A percentile compares a stretch with the other conserved stretches of the same genome.
phyloP scores from a whole-genome alignment of 1,284 basidiomycete species.

The Earliella scabrosa region DNA sequence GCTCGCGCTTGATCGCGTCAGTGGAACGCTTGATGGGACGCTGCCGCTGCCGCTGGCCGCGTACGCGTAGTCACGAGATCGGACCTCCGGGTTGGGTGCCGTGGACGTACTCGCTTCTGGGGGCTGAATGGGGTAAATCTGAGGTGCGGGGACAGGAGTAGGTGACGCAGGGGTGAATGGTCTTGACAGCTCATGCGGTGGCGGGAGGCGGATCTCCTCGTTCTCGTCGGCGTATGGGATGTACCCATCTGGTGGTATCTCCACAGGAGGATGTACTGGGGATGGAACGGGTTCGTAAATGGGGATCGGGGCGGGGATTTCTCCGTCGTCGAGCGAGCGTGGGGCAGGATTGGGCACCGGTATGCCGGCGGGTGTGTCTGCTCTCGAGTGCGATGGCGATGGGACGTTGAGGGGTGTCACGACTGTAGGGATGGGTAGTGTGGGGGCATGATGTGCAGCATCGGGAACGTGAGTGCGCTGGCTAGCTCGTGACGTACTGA shows the following conservation, averaged over 20 bases:
- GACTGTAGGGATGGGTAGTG: conserved; percentile 37
- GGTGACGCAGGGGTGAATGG: conserved; percentile 28
- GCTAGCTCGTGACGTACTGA: conserved; percentile 15
- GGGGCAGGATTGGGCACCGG: conserved; percentile 21
- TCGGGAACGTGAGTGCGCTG: conserved; percentile 32
- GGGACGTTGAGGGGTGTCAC: conserved; percentile 28
- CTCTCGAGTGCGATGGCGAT: conserved; percentile 28
- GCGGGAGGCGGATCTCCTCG: conserved; percentile 39
- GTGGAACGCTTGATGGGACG: conserved; percentile 8
- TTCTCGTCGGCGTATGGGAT: conserved; percentile 42
- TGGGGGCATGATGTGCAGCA: conserved; percentile 28
- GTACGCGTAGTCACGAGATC: conserved; percentile 29
- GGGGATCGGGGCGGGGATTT: conserved; percentile 36
- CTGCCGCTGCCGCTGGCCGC: conserved; percentile 1
- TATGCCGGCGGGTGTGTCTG: conserved; percentile 14
- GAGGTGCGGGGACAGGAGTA: conserved; percentile 7
- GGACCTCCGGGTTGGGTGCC: conserved; percentile 12
- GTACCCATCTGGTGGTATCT: conserved; percentile 41
- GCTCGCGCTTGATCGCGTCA: conserved; percentile 6
- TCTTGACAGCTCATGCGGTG: conserved; percentile 41
- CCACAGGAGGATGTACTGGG: conserved; percentile 27
- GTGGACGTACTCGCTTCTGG: conserved; percentile 3
- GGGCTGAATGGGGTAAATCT: neutral
- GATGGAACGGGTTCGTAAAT: conserved; percentile 33
- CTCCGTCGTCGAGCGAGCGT: conserved; percentile 14